Percentiles rank a stretch among this genome's conserved stretches.
Conservation (phyloP, 192 early-diverging fungal species). For the Coemansia sp. region DNA sequence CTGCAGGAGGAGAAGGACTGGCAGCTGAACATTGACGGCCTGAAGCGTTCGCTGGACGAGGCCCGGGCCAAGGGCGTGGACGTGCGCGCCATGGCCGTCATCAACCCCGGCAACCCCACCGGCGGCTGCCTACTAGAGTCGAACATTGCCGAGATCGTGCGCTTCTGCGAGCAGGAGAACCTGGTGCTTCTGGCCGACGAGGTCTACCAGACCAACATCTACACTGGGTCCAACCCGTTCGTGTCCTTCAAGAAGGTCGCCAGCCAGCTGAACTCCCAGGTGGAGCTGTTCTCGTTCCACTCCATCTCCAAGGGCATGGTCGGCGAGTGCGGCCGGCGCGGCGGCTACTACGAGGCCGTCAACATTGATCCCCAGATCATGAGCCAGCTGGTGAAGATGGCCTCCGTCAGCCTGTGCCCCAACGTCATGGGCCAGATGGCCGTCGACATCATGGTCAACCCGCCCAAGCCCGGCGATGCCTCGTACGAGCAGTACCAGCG, state of each 20-base stretch:
- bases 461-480: conserved; percentile 73
- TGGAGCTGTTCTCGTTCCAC: conserved; percentile 96
- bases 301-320: conserved; percentile 96
- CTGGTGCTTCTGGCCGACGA: conserved; percentile 93
- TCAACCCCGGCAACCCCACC: conserved; percentile 99
- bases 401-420: conserved; percentile 87
- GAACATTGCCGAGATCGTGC: conserved; percentile 85
- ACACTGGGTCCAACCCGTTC: conserved; percentile 76
- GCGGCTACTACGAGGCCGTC: conserved; percentile 95
- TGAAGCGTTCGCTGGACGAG: conserved; percentile 57
- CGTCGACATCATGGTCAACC: conserved; percentile 89
- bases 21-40: conserved; percentile 65
- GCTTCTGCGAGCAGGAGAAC: conserved; percentile 75
- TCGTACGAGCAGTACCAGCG: conserved; percentile 67
- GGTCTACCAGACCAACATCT: conserved; percentile 97
- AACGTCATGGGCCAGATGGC: conserved; percentile 93
- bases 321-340: conserved; percentile 95
- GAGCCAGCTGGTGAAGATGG: conserved; percentile 90
- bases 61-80: conserved; percentile 69
- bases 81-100: conserved; percentile 90
- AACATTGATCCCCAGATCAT: conserved; percentile 69
- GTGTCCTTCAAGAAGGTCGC: conserved; percentile 96
- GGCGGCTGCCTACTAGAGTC: conserved; percentile 78
- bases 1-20: conserved; percentile 82
- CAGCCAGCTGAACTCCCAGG: conserved; percentile 62